phyloP scores from a whole-genome alignment of 306 rosid species.

The Citrullus amarus region DNA sequence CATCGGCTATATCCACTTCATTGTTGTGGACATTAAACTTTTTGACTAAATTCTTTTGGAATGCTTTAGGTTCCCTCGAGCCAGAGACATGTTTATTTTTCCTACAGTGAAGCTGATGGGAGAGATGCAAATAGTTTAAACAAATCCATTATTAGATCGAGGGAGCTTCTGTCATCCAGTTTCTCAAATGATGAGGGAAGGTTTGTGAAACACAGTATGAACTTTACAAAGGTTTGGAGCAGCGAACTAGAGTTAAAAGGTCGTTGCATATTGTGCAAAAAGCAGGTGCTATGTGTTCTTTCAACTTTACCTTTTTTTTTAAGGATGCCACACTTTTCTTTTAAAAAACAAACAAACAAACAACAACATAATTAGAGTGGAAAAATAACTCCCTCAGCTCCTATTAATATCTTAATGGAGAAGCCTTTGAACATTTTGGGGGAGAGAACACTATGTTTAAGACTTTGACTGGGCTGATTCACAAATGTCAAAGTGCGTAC shows the following conservation, averaged over 20 bases:
- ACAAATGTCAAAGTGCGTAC: too few species aligned
- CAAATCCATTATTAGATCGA: conserved; percentile 56
- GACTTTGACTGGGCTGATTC: too few species aligned
- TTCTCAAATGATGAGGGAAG: conserved; percentile 42
- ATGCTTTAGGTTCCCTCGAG: conserved; percentile 87
- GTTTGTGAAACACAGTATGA: conserved; percentile 60
- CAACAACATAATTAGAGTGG: too few species aligned
- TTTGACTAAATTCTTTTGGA: conserved; percentile 18
- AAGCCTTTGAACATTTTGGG: too few species aligned
- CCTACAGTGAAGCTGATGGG: conserved; percentile 70
- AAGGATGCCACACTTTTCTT: too few species aligned
- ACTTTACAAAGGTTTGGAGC: conserved; percentile 85
- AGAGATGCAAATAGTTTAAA: conserved; percentile 41
- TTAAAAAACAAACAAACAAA: too few species aligned
- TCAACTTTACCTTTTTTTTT: neutral
- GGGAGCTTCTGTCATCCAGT: conserved; percentile 45
- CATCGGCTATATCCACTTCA: conserved; percentile 12
- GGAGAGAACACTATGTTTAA: too few species aligned
- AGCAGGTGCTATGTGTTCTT: conserved; percentile 42
- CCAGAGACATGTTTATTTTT: conserved; percentile 73
- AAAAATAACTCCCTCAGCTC: too few species aligned
- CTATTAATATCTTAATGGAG: too few species aligned
- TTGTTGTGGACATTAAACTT: conserved; percentile 7
- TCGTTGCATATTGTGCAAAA: conserved; percentile 64
- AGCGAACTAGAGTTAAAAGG: conserved; percentile 68